Base-by-base conservation (phyloP, 208 protist genomes). In the Leishmania gerbilli region DNA sequence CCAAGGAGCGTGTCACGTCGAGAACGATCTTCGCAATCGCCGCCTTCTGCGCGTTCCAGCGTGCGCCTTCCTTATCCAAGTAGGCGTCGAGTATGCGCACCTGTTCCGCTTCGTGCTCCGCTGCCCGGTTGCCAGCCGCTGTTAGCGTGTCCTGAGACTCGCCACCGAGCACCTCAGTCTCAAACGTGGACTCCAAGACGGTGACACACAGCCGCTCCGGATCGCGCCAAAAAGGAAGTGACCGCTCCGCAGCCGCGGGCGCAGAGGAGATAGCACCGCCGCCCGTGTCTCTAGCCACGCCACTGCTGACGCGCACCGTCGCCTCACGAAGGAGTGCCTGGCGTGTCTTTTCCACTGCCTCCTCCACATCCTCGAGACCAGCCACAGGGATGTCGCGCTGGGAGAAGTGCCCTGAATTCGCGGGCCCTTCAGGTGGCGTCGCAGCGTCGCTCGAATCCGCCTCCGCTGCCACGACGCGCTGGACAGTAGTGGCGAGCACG, bases 1-100 rank as follows among this genome's bases (percentile, higher is more conserved):
- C 69, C n/a, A 95, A 34, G 8, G 58, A 19, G 42, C 83, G 64
- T 2, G 90, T 91, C 34, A 89, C 89, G 7, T 87, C 79, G 37
- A 96, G 84, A n/a, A 97, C 80, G 27, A 85, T 84, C 34, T 91
- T 86, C 11, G 84, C 85, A 77, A 98, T 77, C 13, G 91, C 89
- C 8, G 75, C 49, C 84, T 98, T 98, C 82, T 98, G 95, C 74
- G 67, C 77, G 77, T 88, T 91, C 92, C 93, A 96, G 19, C 88
- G 89, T 15, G 45, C 77, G 31, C 56, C 84, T 31, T 96, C 91
- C 62, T 86, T 85, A 5, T 78, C 79, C 45, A 98, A 82, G 76
- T 98, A 98, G 40, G 76, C 81, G 62, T 98, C 88, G 3, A 98
- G 82, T 31, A 97, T 86, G n/a, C 71, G 62, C 80, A 96, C 68